Base-by-base conservation (phyloP, 2,329 filamentous ascomycete genomes). In the Penicillium capsulatum region DNA sequence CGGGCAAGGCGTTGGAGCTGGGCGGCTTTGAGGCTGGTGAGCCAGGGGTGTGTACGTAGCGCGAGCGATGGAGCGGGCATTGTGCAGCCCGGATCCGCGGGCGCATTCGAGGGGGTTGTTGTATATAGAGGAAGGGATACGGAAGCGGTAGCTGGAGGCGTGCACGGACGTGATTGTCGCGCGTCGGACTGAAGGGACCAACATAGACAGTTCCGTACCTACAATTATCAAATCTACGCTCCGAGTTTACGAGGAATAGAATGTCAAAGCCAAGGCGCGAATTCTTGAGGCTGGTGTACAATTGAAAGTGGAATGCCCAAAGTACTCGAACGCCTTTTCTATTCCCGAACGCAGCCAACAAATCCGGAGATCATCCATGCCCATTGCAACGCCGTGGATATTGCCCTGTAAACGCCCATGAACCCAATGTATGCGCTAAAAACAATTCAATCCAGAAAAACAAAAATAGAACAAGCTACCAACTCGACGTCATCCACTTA, bases 1-100 rank as follows among this genome's bases (percentile, higher is more conserved):
- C 72, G 71, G 4, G 82, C 79, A 26, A 86, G 61, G 24, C 71
- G 65, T 54, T 80, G 78, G 15, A 87, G 65, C 32, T 79, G 68
- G 29, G 66, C 59, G 19, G 67, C 58, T 54, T 77, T 81, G 19
- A 81, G 63, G 2, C 59, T 48, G 19, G 54, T 45, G 43, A 72
- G 63, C 59, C 63, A 66, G 35, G 45, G 42, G 14, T n/a, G n/a
- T n/a, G n/a, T n/a, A n/a, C n/a, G n/a, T n/a, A 41, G 17, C 32
- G 28, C 10, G 26, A 27, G 26, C 13, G 38, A 15, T 7, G 34
- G 17, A 29, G 38, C 20, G 31, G 19, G 31, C 16, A 45, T n/a
- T n/a, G 32, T 3, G 19, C 31, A 30, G 33, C 32, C 17, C 30
- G 19, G 24, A 47, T 27, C 33, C 42, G 43, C 51, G 50, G 46